These are phyloP conservation scores for Tuber microsphaerosporum DNA, from an alignment of 495 filamentous ascomycete genomes.

Conservation along the genomic window DNA sequence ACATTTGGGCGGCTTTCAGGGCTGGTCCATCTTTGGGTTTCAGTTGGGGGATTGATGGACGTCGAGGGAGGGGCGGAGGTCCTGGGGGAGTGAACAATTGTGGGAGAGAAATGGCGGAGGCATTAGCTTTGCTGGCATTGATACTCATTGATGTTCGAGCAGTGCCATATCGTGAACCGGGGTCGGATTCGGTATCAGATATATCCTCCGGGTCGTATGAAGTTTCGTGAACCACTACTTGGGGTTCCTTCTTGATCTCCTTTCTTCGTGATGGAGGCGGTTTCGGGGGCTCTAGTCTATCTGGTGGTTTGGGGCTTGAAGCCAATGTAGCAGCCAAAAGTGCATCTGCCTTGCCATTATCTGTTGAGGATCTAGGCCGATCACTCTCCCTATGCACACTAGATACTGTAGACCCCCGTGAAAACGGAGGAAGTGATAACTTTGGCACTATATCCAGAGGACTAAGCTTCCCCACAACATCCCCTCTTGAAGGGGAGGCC, in stretches of 20 bases:
- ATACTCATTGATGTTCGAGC: constrained; percentile 13
- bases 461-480: not conserved
- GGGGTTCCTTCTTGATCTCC: not conserved
- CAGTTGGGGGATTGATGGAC: constrained; percentile 19
- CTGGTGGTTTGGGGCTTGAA: constrained; percentile 11
- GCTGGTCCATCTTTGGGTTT: not conserved
- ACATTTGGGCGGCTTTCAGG: constrained; percentile 9
- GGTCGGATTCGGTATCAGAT: not conserved
- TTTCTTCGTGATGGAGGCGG: constrained; percentile 22
- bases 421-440: not conserved
- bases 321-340: constrained; percentile 27
- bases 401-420: not conserved
- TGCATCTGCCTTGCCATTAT: not conserved
- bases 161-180: constrained; percentile 18
- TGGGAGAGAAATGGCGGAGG: constrained; percentile 1
- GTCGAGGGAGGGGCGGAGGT: constrained; percentile 5
- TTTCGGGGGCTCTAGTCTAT: constrained; percentile 13
- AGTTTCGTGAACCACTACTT: not conserved
- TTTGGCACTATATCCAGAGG: not conserved
- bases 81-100: not conserved
- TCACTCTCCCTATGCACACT: not conserved
- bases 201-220: not conserved
- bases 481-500: not conserved
- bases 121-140: not conserved
- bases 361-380: not conserved